A percentile compares a stretch with the other conserved stretches of the same genome.
phyloP scores from a whole-genome alignment of 2,329 filamentous ascomycete species.

The Akanthomyces lecanii region DNA sequence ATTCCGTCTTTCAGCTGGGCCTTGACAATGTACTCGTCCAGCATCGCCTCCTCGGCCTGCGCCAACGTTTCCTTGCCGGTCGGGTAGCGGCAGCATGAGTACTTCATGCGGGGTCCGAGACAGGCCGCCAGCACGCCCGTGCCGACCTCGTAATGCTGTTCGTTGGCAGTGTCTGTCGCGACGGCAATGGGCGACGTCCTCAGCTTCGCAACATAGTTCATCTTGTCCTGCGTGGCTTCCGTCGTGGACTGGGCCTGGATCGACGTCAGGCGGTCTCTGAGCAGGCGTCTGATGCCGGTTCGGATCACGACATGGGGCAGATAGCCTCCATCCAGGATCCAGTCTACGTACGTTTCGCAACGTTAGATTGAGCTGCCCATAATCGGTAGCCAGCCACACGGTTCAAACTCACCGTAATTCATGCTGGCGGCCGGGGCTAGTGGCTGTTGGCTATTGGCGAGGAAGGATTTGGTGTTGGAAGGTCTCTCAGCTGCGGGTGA shows the following conservation, averaged over 20 bases:
- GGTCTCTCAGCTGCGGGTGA: too few relatives aligned
- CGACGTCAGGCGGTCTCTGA: slow-evolving; percentile 53
- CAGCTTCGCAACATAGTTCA: slow-evolving; percentile 58
- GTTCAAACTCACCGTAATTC: slow-evolving; percentile 5
- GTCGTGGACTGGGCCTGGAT: slow-evolving; percentile 52
- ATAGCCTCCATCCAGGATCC: slow-evolving; percentile 61
- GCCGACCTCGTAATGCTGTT: slow-evolving; percentile 60
- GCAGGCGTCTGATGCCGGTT: slow-evolving; percentile 61
- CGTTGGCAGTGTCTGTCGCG: too few relatives aligned
- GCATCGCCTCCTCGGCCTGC: slow-evolving; percentile 63
- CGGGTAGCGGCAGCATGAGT: slow-evolving; percentile 63
- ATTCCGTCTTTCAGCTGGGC: slow-evolving; percentile 57
- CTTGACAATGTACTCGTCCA: slow-evolving; percentile 58
- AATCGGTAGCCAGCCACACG: too few relatives aligned
- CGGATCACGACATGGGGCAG: slow-evolving; percentile 61
- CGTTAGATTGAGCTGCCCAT: not conserved
- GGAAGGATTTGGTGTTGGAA: not conserved
- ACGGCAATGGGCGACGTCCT: slow-evolving; percentile 54
- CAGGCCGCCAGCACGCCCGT: slow-evolving; percentile 58
- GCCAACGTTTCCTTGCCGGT: slow-evolving; percentile 59
- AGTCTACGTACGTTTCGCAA: slow-evolving; percentile 35
- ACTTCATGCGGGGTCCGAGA: slow-evolving; percentile 68
- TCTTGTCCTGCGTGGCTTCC: slow-evolving; percentile 54
- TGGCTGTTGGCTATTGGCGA: not conserved
- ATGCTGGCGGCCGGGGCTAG: not conserved